Evolutionary conservation across 2,329 filamentous ascomycete genomes (phyloP), one percentile per base, ranked within the genome.

Genomic region (Samsoniella hepiali): DNA sequence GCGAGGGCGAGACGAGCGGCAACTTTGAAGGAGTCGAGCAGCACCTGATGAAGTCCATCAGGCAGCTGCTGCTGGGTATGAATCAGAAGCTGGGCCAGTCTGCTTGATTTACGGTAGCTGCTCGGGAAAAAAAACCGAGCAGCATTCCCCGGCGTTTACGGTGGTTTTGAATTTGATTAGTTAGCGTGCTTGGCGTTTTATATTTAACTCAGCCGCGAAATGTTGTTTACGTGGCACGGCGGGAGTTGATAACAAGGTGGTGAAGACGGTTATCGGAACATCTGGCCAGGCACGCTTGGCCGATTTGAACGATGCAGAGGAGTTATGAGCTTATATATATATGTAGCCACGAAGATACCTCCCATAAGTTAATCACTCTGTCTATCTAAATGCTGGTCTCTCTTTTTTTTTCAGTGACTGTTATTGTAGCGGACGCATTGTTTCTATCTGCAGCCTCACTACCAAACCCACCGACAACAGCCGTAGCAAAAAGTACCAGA

Each of bases 11-110:
- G 61, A 63, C 70, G 17, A 65, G 68, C 7, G 71, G 71, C 40
- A 74, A 74, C 58, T 72, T 78, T 57, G 77, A 78, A 56, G 74
- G 74, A 22, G 70, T 79, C 29, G 77, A 79, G 69, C 72, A 75
- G 66, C 75, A 77, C 55, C 69, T 79, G 15, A 78, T 79, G 66
- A 75, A 75, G 63, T 77, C 76, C 10, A 73, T 79, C 62, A 72
- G 74, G 15, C 73, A 76, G 63, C 71, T 79, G 9, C 69, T 79
- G 27, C 68, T 68, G 31, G 76, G 76, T 3, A 75, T 79, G 73
- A 75, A 78, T 63, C 75, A 76, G 66, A 77, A 76, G 65, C 65
- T 77, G 36, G 59, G 59, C 49, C 22, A 51, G 36, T 11, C n/a
- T 15, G 10, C 32, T 10, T 7, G 13, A 31, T 59, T 32, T 31